These are phyloP conservation scores for Penicillium hesseltinei DNA, from an alignment of 2,329 filamentous ascomycete genomes.

Conservation along the genomic window DNA sequence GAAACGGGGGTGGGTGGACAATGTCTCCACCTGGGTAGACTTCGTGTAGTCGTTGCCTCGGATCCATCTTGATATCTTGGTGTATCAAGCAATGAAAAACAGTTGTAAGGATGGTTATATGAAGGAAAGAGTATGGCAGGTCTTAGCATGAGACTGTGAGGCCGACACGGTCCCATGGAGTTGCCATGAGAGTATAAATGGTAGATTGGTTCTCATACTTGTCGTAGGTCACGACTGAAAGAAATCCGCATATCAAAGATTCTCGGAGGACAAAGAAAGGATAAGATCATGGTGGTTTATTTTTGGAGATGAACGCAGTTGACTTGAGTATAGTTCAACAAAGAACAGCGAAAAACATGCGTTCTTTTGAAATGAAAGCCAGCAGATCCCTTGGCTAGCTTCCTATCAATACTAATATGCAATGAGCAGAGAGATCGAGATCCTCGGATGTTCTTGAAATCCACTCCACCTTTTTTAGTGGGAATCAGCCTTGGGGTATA, in stretches of 20 bases:
- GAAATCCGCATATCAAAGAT: not conserved
- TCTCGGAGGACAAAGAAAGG: not conserved
- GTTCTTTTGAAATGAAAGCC: not conserved
- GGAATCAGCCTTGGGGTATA: not conserved
- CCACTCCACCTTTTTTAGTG: not conserved
- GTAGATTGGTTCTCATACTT: not conserved
- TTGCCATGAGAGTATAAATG: not conserved
- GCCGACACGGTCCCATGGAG: constrained; percentile 15
- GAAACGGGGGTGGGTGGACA: not conserved
- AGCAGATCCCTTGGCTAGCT: not conserved
- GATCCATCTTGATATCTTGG: not conserved
- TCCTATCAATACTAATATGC: not conserved
- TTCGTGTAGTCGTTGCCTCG: not conserved
- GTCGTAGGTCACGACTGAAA: not conserved
- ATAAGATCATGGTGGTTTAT: not conserved
- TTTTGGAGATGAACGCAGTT: not conserved
- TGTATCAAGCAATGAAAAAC: too few relatives aligned
- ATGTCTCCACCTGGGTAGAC: not conserved
- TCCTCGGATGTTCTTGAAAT: not conserved
- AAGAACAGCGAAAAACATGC: not conserved
- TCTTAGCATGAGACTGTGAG: constrained; percentile 15
- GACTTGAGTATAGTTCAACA: not conserved
- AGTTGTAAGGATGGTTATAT: not conserved
- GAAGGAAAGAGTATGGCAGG: not conserved
- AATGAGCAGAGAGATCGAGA: not conserved